These are phyloP conservation scores for Arthrinium phaeospermum DNA, from an alignment of 2,329 filamentous ascomycete genomes.

Conservation along the genomic window DNA sequence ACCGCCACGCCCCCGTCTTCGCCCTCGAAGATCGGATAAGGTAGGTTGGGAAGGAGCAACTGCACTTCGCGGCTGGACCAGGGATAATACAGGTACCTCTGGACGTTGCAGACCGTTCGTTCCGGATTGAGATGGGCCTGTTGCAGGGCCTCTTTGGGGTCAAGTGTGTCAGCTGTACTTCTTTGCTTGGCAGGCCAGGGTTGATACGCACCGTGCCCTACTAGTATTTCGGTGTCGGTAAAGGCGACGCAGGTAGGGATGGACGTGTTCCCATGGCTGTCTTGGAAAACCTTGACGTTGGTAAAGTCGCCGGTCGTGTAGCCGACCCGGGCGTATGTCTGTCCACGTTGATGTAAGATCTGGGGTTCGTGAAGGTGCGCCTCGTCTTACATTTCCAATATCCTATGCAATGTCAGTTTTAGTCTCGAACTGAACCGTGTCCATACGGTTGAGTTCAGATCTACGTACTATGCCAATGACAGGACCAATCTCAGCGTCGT, in stretches of 20 bases:
- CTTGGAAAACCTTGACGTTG: not conserved
- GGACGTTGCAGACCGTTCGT: not conserved
- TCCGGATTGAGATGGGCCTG: not conserved
- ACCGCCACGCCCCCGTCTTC: not conserved
- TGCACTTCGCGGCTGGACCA: not conserved
- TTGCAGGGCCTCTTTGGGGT: not conserved
- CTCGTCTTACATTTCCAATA: conserved; percentile 2
- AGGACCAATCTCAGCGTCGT: not conserved
- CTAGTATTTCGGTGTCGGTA: not conserved
- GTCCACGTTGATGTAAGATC: not conserved
- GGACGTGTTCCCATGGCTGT: not conserved
- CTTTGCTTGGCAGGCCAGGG: not conserved
- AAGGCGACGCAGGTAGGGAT: conserved; percentile 14
- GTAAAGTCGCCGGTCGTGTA: not conserved
- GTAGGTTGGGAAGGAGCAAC: not conserved
- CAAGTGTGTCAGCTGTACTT: not conserved
- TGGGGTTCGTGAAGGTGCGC: not conserved
- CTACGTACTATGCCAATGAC: not conserved
- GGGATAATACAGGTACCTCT: not conserved
- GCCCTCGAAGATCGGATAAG: not conserved
- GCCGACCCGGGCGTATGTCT: not conserved
- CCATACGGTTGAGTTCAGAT: no score
- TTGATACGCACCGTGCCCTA: not conserved
- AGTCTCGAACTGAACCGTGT: no score
- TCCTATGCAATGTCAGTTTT: not conserved